A percentile compares a stretch with the other conserved stretches of the same genome.
Conservation (phyloP, 2,329 filamentous ascomycete genomes). For the Claviceps digitariae region DNA sequence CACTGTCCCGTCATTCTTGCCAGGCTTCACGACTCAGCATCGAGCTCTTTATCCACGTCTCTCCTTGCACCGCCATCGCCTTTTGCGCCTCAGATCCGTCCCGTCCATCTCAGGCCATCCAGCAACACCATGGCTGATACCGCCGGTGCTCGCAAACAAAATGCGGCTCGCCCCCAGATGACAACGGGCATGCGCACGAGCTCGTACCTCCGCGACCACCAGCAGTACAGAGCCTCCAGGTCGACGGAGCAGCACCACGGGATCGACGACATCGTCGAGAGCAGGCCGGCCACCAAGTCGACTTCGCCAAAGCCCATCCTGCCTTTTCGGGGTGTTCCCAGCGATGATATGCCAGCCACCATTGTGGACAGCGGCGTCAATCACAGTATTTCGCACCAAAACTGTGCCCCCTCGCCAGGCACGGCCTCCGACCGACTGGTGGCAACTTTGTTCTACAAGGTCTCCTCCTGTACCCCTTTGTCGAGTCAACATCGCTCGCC, state of each 20-base stretch:
- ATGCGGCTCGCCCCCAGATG: slow-evolving; percentile 32
- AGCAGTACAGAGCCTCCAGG: slow-evolving; percentile 46
- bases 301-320: slow-evolving; percentile 28
- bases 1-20: background rate
- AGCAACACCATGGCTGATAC: slow-evolving; percentile 19
- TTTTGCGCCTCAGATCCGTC: background rate
- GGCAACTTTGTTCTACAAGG: slow-evolving; percentile 52
- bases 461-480: slow-evolving; percentile 8
- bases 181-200: slow-evolving; percentile 36
- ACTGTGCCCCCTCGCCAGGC: slow-evolving; percentile 42
- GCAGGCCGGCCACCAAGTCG: slow-evolving; percentile 26
- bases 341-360: slow-evolving; percentile 41
- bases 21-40: background rate
- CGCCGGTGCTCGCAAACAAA: slow-evolving; percentile 17
- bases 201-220: slow-evolving; percentile 49
- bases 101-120: background rate
- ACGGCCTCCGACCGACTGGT: slow-evolving; percentile 37
- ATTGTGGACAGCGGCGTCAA: slow-evolving; percentile 49
- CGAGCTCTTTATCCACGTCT: background rate
- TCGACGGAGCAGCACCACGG: slow-evolving; percentile 43
- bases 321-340: slow-evolving; percentile 47
- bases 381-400: slow-evolving; percentile 49
- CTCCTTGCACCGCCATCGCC: background rate
- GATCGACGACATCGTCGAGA: slow-evolving; percentile 53
- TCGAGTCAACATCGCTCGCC: slow-evolving; percentile 15